Conservation (phyloP, 2,329 filamentous ascomycete species). For the Sphaerulina vaccinii region DNA sequence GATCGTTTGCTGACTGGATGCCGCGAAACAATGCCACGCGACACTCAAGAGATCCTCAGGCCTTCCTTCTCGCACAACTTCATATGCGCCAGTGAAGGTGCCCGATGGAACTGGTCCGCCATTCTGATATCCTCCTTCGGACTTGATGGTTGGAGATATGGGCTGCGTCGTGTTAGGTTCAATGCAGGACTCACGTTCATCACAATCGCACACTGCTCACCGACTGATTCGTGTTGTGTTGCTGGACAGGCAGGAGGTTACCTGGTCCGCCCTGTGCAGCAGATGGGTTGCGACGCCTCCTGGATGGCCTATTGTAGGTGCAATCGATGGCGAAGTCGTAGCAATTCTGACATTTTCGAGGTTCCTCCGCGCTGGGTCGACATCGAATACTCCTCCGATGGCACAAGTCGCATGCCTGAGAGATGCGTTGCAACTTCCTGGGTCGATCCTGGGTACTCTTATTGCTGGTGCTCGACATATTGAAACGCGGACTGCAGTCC, state of each 20-base stretch:
- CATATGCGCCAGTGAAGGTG: conserved; percentile 27
- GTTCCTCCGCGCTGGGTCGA: conserved; percentile 39
- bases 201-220: no score
- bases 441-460: conserved; percentile 31
- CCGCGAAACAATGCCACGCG: conserved; percentile 45
- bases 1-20: conserved; percentile 43
- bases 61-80: conserved; percentile 27
- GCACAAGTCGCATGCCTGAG: conserved; percentile 50
- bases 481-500: conserved; percentile 2
- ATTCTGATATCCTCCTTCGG: conserved; percentile 15
- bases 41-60: conserved; percentile 30
- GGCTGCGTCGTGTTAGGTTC: no score
- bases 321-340: conserved; percentile 52
- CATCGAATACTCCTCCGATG: conserved; percentile 51
- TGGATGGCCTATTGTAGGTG: conserved; percentile 48
- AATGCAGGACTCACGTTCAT: no score
- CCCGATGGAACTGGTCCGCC: not conserved
- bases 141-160: conserved; percentile 21
- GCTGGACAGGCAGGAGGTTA: conserved; percentile 28
- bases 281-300: conserved; percentile 35
- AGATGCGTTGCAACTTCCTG: conserved; percentile 39
- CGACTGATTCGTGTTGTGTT: no score
- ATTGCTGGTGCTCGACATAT: conserved; percentile 8
- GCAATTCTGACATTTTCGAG: conserved; percentile 49
- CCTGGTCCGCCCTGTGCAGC: conserved; percentile 22